phyloP scores from a whole-genome alignment of 371 early-diverging fungal genomes.

The Syncephalastrum racemosum region DNA sequence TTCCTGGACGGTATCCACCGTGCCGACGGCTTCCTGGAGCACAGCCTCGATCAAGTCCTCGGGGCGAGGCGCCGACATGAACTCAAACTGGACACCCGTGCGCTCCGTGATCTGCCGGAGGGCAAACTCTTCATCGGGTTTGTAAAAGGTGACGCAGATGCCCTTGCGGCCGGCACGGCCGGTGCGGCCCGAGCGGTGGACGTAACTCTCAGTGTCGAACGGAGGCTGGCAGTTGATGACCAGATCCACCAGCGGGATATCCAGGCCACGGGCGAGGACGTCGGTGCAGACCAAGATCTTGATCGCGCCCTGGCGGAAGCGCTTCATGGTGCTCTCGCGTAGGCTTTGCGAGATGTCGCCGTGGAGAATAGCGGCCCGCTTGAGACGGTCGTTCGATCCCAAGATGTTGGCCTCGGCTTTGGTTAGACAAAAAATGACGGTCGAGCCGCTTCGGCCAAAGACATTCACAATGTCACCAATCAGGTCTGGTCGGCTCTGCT shows the following conservation, averaged over 20 bases:
- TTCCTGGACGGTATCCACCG: conserved; percentile 67
- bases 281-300: conserved; percentile 91
- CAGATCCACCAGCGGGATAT: conserved; percentile 96
- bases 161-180: conserved; percentile 95
- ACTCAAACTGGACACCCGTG: conserved; percentile 80
- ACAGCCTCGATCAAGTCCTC: conserved; percentile 82
- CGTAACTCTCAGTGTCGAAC: conserved; percentile 90
- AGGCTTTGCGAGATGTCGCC: conserved; percentile 92
- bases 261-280: conserved; percentile 96
- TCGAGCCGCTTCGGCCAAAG: conserved; percentile 77
- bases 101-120: conserved; percentile 71
- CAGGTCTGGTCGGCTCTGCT: conserved; percentile 75
- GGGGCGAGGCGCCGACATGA: conserved; percentile 85
- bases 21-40: conserved; percentile 71
- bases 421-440: conserved; percentile 92
- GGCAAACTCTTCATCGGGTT: conserved; percentile 78
- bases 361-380: conserved; percentile 86
- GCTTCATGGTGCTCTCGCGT: conserved; percentile 85
- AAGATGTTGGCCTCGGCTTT: conserved; percentile 91
- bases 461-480: conserved; percentile 87
- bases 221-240: conserved; percentile 98
- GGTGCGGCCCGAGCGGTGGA: conserved; percentile 97
- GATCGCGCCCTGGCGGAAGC: conserved; percentile 86
- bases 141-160: conserved; percentile 90
- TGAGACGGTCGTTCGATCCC: conserved; percentile 75